These are phyloP conservation scores for Phytophthora multivora DNA, from an alignment of 352 stramenopile genomes.

Conservation along the genomic window DNA sequence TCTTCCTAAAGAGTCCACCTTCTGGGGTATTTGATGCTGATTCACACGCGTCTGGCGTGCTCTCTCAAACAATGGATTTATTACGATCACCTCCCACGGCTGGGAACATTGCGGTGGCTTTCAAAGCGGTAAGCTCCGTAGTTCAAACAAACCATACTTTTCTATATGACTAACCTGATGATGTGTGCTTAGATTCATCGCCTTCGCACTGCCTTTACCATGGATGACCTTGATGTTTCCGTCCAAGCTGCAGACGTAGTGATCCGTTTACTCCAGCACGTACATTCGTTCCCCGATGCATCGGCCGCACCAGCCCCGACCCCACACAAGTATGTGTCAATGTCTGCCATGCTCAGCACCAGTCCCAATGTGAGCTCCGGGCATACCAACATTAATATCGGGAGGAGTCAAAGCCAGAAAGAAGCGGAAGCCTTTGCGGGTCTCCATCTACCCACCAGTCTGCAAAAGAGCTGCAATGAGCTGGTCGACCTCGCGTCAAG, in stretches of 20 bases:
- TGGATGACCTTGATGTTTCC: conserved; percentile 23
- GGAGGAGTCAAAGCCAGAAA: conserved; percentile 15
- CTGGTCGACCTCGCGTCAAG: conserved; percentile 29
- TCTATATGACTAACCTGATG: conserved; percentile 1
- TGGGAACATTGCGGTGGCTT: conserved; percentile 21
- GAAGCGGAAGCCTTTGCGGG: conserved; percentile 33
- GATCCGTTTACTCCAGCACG: conserved; percentile 42
- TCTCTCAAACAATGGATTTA: conserved; percentile 11
- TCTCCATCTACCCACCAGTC: conserved; percentile 17
- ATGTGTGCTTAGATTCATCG: conserved; percentile 38
- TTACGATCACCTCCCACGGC: conserved; percentile 17
- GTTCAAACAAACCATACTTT: background rate
- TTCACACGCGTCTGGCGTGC: background rate
- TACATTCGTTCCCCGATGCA: conserved; percentile 36
- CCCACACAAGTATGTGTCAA: conserved; percentile 43
- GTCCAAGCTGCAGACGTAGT: conserved; percentile 34
- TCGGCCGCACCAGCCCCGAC: conserved; percentile 14
- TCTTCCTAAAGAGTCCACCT: conserved; percentile 18
- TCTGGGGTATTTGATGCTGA: background rate
- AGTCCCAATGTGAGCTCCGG: conserved; percentile 34
- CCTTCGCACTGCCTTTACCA: conserved; percentile 21
- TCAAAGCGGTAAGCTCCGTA: conserved; percentile 42
- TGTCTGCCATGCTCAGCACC: conserved; percentile 50
- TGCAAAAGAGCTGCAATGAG: conserved; percentile 39
- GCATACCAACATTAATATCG: conserved; percentile 14